Evolutionary conservation across 1,284 basidiomycete species (phyloP), one percentile per base, ranked within the genome.

Genomic region (Trametes sp.): DNA sequence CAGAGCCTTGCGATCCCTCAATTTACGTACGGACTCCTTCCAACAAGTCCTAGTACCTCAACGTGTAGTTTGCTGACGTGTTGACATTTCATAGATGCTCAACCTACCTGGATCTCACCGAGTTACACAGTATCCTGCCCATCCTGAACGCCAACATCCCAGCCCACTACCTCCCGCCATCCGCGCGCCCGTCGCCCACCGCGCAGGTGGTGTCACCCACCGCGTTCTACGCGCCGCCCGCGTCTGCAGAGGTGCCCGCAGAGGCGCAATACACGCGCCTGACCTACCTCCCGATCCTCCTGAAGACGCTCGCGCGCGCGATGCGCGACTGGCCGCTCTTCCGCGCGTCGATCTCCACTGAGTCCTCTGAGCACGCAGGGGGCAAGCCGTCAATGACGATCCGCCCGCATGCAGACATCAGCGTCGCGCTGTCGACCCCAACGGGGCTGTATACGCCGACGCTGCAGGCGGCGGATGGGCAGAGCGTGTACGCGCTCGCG

Each of bases 391-490:
- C 84, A 0, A 77, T 92, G 1, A 88, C 86, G 1, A 75, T 94
- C 62, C 89, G 92, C 16, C 87, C 89, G 3, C 80, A 83, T 45
- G 81, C 89, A 13, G 91, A 94, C 76, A 88, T 95, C 70, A 82
- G 82, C 42, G 81, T 96, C 64, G 93, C 91, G 0, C 81, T 95
- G 6, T 89, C 89, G 21, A 95, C 94, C 1, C 91, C 92, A 0
- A 89, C 89, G 0, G 95, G 95, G 0, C 85, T 98, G 14, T 92
- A 96, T 72, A 95, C 95, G 0, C 96, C 96, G 0, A 92, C 93
- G 7, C 78, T 98, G 21, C 82, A 84, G n/a, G 73, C 78, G 49
- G 85, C 88, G 23, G 83, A 93, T 71, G 77, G 78, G 0, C 77
- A 82, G 33, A 87, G 85, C 5, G 77, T 94, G 2, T 91, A 90